Percentiles rank a stretch among this genome's conserved stretches.
Evolutionary conservation across 2,329 filamentous ascomycete genomes (phyloP).

Genomic region (Ciborinia camelliae): DNA sequence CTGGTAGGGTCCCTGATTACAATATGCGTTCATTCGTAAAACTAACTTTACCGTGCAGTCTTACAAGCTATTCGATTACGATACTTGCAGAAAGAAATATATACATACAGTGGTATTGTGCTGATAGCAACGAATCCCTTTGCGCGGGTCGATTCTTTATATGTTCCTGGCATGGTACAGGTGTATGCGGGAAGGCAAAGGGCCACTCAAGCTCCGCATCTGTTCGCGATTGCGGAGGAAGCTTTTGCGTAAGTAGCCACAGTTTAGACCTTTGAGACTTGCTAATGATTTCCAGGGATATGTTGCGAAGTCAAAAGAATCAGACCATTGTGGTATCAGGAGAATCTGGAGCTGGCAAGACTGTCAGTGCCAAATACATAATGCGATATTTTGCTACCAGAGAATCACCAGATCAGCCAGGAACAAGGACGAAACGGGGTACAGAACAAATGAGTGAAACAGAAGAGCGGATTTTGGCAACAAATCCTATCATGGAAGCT

Average conservation of each 20-base stretch:
- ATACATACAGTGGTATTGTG: constrained; percentile 98
- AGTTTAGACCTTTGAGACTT: constrained; percentile 8
- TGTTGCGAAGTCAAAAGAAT: constrained; percentile 93
- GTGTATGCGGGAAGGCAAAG: constrained; percentile 97
- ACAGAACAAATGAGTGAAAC: constrained; percentile 90
- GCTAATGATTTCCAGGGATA: constrained; percentile 66
- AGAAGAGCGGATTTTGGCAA: constrained; percentile 96
- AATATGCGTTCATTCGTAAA: not conserved
- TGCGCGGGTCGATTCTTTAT: constrained; percentile 93
- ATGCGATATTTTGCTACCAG: constrained; percentile 99
- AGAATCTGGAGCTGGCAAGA: constrained; percentile 98
- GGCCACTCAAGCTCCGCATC: constrained; percentile 92
- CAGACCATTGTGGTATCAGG: constrained; percentile 99
- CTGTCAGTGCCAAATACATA: constrained; percentile 98
- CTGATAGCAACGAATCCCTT: constrained; percentile 98
- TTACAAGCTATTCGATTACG: constrained; percentile 95
- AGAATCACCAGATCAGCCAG: constrained; percentile 86
- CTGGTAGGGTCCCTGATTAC: constrained; percentile 59
- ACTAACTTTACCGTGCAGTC: constrained; percentile 52
- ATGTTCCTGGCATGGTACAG: constrained; percentile 99
- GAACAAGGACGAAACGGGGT: constrained; percentile 70
- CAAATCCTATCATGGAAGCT: constrained; percentile 99
- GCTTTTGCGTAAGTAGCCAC: constrained; percentile 76
- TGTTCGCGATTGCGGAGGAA: constrained; percentile 98
- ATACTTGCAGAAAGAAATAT: constrained; percentile 98